These are phyloP conservation scores for Komagataella pastoris DNA, from an alignment of 805 yeast genomes.

Conservation along the genomic window DNA sequence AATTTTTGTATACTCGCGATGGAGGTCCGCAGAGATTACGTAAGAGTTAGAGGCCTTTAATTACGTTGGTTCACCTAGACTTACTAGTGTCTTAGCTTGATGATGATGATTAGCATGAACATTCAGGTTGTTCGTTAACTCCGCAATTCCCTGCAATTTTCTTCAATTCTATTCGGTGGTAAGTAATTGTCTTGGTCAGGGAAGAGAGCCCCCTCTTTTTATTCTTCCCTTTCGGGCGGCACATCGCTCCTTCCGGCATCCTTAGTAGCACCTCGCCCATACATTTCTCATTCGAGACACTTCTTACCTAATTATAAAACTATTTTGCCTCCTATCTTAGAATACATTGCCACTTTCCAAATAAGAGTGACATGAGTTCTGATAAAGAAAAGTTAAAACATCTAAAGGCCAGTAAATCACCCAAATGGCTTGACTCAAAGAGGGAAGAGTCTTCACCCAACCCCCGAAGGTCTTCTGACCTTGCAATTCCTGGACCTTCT, in stretches of 20 bases:
- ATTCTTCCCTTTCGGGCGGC: not conserved
- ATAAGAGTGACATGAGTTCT: not conserved
- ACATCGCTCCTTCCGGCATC: not conserved
- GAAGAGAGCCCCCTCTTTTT: not conserved
- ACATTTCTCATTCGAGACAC: not conserved
- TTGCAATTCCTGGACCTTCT: not conserved
- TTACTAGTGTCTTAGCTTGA: not conserved
- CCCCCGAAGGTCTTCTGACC: not conserved
- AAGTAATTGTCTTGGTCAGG: too few species aligned
- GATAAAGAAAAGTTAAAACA: not conserved
- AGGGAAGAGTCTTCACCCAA: not conserved
- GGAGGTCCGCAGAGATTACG: not conserved
- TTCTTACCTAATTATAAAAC: not conserved
- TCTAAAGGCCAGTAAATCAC: not conserved
- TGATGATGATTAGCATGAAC: too few species aligned
- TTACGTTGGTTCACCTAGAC: not conserved
- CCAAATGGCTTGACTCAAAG: not conserved
- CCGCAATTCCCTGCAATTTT: not conserved
- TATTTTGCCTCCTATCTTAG: not conserved
- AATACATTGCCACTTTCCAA: not conserved
- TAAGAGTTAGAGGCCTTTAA: not conserved
- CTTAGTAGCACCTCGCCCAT: not conserved
- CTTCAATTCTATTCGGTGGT: too few species aligned
- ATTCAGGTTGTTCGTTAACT: too few species aligned
- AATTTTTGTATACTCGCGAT: constrained; percentile 1